Conservation (phyloP, 2,329 filamentous ascomycete genomes). For the Colletotrichum sp. region DNA sequence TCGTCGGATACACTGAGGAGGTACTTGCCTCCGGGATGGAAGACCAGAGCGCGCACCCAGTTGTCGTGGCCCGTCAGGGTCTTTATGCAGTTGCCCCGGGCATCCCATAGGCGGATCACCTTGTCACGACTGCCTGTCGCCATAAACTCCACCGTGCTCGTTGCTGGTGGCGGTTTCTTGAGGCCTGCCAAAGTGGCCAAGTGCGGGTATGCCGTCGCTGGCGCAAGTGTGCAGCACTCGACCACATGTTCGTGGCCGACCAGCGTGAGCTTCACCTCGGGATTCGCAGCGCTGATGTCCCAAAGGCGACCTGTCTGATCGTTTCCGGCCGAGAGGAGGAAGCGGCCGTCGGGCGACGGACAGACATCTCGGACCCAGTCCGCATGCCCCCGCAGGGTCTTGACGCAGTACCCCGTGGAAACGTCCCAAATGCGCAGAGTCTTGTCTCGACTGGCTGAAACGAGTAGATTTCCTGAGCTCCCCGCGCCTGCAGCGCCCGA, state of each 20-base stretch:
- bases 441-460: slow-evolving; percentile 85
- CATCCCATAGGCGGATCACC: slow-evolving; percentile 88
- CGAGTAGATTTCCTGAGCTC: slow-evolving; percentile 82
- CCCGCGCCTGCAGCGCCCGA: slow-evolving; percentile 80
- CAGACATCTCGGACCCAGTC: slow-evolving; percentile 93
- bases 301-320: slow-evolving; percentile 84
- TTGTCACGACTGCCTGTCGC: slow-evolving; percentile 92
- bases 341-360: slow-evolving; percentile 83
- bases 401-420: slow-evolving; percentile 89
- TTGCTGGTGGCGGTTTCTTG: slow-evolving; percentile 78
- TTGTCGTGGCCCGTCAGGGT: slow-evolving; percentile 90
- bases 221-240: slow-evolving; percentile 87
- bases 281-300: slow-evolving; percentile 74
- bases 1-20: slow-evolving; percentile 87
- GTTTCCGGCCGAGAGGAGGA: slow-evolving; percentile 80
- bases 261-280: slow-evolving; percentile 79
- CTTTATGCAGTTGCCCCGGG: slow-evolving; percentile 82
- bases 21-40: slow-evolving; percentile 92
- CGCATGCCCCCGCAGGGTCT: slow-evolving; percentile 83
- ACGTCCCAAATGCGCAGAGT: slow-evolving; percentile 91
- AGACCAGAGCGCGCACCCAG: slow-evolving; percentile 86
- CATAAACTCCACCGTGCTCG: slow-evolving; percentile 83
- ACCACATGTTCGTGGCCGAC: slow-evolving; percentile 86
- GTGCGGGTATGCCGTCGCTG: slow-evolving; percentile 77
- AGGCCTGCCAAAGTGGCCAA: slow-evolving; percentile 79